These are phyloP conservation scores for Aspergillus sp. DNA, from an alignment of 2,329 filamentous ascomycete species.

Conservation along the genomic window DNA sequence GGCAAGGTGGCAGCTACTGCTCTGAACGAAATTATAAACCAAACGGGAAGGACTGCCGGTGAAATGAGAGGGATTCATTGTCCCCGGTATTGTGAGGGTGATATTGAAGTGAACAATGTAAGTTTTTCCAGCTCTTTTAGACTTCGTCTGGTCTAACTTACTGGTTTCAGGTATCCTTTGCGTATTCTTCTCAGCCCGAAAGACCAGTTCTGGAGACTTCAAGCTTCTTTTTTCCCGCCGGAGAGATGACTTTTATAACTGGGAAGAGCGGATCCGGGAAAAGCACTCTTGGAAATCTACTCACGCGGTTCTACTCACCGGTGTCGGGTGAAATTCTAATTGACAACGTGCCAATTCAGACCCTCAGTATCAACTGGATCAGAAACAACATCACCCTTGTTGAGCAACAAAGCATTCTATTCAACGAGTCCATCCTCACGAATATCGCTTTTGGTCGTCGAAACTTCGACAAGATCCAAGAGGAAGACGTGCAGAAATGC, in stretches of 20 bases:
- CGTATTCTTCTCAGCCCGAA: constrained; percentile 68
- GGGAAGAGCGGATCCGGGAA: constrained; percentile 89
- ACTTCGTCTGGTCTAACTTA: background rate
- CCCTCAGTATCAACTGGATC: constrained; percentile 66
- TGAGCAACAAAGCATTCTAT: constrained; percentile 76
- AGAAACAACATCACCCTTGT: constrained; percentile 73
- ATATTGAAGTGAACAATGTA: constrained; percentile 67
- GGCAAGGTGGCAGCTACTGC: constrained; percentile 68
- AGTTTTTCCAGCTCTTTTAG: constrained; percentile 5
- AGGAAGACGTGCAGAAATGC: constrained; percentile 56
- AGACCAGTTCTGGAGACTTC: constrained; percentile 57
- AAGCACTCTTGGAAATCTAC: constrained; percentile 76
- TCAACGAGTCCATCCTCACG: constrained; percentile 70
- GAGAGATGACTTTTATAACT: constrained; percentile 73
- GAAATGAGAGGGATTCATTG: constrained; percentile 26
- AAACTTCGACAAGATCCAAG: constrained; percentile 45
- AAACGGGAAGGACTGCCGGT: constrained; percentile 9
- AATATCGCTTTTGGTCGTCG: constrained; percentile 72
- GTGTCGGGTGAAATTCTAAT: constrained; percentile 61
- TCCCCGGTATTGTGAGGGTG: constrained; percentile 52
- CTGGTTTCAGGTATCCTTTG: constrained; percentile 51
- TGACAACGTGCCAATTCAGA: constrained; percentile 59
- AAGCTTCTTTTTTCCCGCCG: constrained; percentile 66
- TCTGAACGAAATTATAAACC: constrained; percentile 47
- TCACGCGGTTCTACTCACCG: constrained; percentile 72